Base-by-base conservation (phyloP, 352 stramenopile genomes). In the Phytophthora palmivora region DNA sequence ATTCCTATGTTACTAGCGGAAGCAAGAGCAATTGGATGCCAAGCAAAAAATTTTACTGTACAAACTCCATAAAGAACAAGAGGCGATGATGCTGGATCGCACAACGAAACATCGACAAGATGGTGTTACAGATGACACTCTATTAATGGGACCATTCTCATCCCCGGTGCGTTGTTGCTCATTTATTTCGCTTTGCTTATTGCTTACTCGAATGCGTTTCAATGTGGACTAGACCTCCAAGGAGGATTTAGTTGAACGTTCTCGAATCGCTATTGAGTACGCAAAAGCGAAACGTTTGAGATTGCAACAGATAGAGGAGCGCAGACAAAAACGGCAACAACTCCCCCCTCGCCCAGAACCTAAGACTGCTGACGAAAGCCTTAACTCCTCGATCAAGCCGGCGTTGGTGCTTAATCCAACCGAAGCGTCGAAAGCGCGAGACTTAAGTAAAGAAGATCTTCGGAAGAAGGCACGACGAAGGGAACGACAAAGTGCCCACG, bases 11-110 rank as follows among this genome's bases (percentile, higher is more conserved):
- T 43, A 22, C 26, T 48, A 87, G 78, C 57, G 70, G 24, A 82
- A 72, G 12, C 81, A 94, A 72, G 73, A 81, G 12, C 69, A 79
- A 19, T 46, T 92, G 5, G 78, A 89, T 36, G 79, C 78, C n/a
- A 94, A 94, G 36, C 83, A 94, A 55, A 85, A 92, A 44, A 38
- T 94, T 15, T 32, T 87, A 28, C 26, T 92, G 18, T 92, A 92
- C 58, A 91, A 88, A 37, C 58, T 92, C 11, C 70, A 84, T n/a
- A 91, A 91, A 56, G 82, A 94, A 22, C 70, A 94, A 72, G 82
- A 91, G 36, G 57, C 67, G 6, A 55, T 53, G n/a, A 37, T 69
- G 18, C 43, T 76, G 6, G 22, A 73, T 3, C 24, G 30, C 18
- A 42, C 59, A 39, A 11, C 41, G 43, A 75, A 57, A 14, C 44